Evolutionary conservation across 2,329 filamentous ascomycete genomes (phyloP).

Genomic region (Chaetomium globosum): DNA sequence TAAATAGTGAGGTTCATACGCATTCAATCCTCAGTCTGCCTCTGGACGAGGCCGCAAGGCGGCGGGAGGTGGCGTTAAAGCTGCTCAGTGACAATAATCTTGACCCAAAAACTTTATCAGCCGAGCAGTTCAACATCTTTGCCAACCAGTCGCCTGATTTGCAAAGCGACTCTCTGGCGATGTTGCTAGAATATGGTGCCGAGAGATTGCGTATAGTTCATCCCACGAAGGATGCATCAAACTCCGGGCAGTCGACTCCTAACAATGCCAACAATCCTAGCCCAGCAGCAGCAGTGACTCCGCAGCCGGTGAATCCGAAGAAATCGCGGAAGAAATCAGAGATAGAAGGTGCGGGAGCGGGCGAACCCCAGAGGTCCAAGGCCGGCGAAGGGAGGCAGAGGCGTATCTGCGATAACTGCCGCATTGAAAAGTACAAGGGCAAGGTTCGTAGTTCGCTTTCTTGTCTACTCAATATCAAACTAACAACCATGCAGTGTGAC

Average conservation of each 20-base stretch:
- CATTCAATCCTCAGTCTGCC: constrained; percentile 47
- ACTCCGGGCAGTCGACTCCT: constrained; percentile 37
- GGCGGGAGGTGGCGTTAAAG: constrained; percentile 52
- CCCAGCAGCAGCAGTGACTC: background rate
- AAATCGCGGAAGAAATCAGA: constrained; percentile 35
- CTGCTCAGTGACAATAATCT: constrained; percentile 53
- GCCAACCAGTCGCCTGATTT: constrained; percentile 61
- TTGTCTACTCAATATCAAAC: constrained; percentile 13
- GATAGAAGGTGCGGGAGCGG: constrained; percentile 19
- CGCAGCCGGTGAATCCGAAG: constrained; percentile 34
- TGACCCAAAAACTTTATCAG: constrained; percentile 55
- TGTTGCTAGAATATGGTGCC: constrained; percentile 61
- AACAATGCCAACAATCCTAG: constrained; percentile 29
- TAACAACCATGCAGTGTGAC: constrained; percentile 44
- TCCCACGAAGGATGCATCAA: constrained; percentile 46
- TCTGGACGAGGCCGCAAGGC: constrained; percentile 54
- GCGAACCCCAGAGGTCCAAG: background rate
- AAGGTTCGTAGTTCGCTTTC: constrained; percentile 43
- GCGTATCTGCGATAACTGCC: constrained; percentile 45
- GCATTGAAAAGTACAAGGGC: constrained; percentile 39
- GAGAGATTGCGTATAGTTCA: constrained; percentile 61
- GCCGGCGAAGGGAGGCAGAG: constrained; percentile 34
- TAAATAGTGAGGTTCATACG: constrained; percentile 28
- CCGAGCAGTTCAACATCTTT: constrained; percentile 62
- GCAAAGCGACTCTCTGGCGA: constrained; percentile 57